A percentile compares a stretch with the other conserved stretches of the same genome.
Conservation (phyloP, 1,139 yeast species). For the Nakaseomyces kungkrabaensis region DNA sequence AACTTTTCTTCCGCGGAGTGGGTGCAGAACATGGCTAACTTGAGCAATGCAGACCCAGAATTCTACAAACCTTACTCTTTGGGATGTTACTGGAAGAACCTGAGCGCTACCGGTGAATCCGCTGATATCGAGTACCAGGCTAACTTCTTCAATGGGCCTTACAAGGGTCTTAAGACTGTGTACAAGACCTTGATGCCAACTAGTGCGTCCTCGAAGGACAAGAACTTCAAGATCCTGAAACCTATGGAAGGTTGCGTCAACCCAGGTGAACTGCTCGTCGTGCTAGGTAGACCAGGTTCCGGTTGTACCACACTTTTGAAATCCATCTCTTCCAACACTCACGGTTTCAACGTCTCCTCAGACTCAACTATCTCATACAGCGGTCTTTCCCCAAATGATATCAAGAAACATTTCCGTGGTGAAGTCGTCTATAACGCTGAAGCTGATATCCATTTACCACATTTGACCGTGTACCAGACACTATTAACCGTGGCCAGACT, state of each 20-base stretch:
- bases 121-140: constrained; percentile 70
- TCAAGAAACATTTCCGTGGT: constrained; percentile 42
- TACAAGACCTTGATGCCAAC: constrained; percentile 19
- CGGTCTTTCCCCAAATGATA: constrained; percentile 37
- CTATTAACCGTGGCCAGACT: constrained; percentile 26
- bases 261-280: constrained; percentile 66
- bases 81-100: constrained; percentile 56
- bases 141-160: constrained; percentile 47
- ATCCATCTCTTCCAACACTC: constrained; percentile 55
- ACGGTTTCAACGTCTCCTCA: constrained; percentile 51
- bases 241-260: constrained; percentile 53
- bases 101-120: constrained; percentile 65
- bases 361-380: constrained; percentile 32
- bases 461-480: constrained; percentile 38
- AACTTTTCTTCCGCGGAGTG: constrained; percentile 53
- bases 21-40: constrained; percentile 56
- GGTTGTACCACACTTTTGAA: constrained; percentile 71
- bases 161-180: constrained; percentile 12
- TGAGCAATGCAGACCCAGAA: constrained; percentile 47
- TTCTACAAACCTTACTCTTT: constrained; percentile 49
- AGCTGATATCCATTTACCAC: constrained; percentile 40
- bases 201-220: constrained; percentile 13
- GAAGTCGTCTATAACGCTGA: constrained; percentile 46
- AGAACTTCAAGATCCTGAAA: constrained; percentile 43
- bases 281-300: constrained; percentile 69